phyloP scores from a whole-genome alignment of 371 early-diverging fungal genomes.

The Mortierella sp. region DNA sequence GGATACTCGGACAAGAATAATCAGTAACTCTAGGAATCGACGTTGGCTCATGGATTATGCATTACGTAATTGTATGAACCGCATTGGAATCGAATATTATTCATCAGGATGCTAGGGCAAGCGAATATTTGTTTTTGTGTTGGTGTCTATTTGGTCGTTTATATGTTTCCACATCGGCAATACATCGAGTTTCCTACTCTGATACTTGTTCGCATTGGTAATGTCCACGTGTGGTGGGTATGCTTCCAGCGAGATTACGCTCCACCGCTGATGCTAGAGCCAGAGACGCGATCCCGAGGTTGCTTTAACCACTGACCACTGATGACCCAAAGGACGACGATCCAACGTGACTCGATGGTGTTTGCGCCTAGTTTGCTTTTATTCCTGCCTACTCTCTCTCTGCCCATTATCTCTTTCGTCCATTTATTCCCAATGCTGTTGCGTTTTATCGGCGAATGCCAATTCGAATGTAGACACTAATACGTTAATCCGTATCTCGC shows the following conservation, averaged over 20 bases:
- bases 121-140: conserved; percentile 26
- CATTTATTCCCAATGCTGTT: neutral
- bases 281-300: neutral
- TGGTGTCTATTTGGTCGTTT: neutral
- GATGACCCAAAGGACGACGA: neutral
- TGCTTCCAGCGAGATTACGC: neutral
- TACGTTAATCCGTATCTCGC: neutral
- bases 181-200: conserved; percentile 14
- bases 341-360: neutral
- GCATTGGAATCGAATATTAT: neutral
- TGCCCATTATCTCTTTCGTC: neutral
- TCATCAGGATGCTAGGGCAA: conserved; percentile 29
- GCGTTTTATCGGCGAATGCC: conserved; percentile 4
- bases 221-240: conserved; percentile 3
- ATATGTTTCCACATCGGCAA: neutral
- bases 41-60: neutral
- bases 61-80: neutral
- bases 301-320: neutral
- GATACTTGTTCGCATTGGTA: conserved; percentile 18
- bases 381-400: neutral
- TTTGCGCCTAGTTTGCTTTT: neutral
- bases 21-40: neutral
- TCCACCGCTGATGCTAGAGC: conserved; percentile 4
- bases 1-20: neutral
- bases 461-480: neutral